These are phyloP conservation scores for Musa itinerans DNA, from an alignment of 176 grass and related monocot species.

Conservation along the genomic window DNA sequence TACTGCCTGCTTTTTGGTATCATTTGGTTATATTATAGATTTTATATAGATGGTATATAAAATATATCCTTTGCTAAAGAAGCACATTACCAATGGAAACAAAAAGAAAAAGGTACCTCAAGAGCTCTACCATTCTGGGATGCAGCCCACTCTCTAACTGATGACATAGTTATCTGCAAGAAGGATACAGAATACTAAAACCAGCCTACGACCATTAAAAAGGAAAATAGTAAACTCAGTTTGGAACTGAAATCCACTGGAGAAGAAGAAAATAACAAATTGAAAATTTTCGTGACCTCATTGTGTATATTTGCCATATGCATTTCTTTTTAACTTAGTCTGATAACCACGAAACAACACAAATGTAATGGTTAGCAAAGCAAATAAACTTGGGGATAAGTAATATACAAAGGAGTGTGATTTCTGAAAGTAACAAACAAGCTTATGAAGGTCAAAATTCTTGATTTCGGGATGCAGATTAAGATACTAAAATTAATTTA, in stretches of 20 bases:
- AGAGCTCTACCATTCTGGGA: slow-evolving; percentile 86
- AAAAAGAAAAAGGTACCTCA: slow-evolving; percentile 35
- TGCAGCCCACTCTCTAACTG: slow-evolving; percentile 94
- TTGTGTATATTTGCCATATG: background rate
- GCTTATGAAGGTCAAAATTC: background rate
- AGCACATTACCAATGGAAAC: background rate
- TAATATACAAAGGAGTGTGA: background rate
- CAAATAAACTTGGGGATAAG: background rate
- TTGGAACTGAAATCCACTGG: too few relatives aligned
- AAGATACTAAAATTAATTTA: too few relatives aligned
- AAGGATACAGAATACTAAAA: slow-evolving; percentile 10
- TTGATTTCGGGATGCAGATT: too few relatives aligned
- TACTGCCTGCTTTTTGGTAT: slow-evolving; percentile 42
- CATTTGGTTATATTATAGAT: background rate
- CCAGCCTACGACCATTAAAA: background rate
- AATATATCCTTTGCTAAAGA: background rate
- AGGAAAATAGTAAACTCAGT: background rate
- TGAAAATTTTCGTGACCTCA: background rate
- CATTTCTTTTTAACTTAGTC: background rate
- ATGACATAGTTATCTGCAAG: slow-evolving; percentile 94
- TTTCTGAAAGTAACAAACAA: background rate
- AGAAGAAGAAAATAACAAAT: background rate
- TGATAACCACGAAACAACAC: too few relatives aligned
- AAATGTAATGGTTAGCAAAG: background rate
- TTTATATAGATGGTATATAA: slow-evolving; percentile 5